Conservation (phyloP, 441 rosid genomes). For the Populus hybrid region DNA sequence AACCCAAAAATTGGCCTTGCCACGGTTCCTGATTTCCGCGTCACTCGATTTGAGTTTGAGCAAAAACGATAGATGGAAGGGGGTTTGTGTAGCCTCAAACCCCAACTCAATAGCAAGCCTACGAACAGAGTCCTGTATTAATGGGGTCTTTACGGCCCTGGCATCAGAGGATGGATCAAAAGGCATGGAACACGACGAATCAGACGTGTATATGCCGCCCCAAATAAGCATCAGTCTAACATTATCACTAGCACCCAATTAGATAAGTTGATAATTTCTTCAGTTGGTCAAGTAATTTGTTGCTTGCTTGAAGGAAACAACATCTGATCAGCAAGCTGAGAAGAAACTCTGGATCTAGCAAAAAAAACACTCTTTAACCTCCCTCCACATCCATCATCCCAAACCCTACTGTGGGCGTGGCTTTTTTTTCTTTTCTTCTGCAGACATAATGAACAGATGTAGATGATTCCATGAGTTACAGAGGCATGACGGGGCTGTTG, state of each 20-base stretch:
- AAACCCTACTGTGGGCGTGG: conserved; percentile 6
- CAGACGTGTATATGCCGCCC: conserved; percentile 73
- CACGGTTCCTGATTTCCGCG: conserved; percentile 55
- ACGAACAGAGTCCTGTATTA: conserved; percentile 39
- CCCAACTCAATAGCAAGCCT: conserved; percentile 54
- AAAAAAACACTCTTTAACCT: conserved; percentile 30
- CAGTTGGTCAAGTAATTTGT: conserved; percentile 26
- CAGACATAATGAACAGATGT: conserved; percentile 24
- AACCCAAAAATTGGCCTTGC: conserved; percentile 56
- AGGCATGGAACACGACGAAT: conserved; percentile 51
- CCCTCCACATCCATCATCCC: conserved; percentile 26
- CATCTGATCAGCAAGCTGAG: conserved; percentile 35
- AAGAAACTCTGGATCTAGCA: conserved; percentile 45
- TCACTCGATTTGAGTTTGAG: conserved; percentile 46
- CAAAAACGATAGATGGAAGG: conserved; percentile 71
- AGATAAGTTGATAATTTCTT: conserved; percentile 46
- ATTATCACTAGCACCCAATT: conserved; percentile 27
- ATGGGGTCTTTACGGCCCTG: conserved; percentile 42
- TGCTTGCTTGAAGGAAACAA: conserved; percentile 31
- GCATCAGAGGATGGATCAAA: conserved; percentile 41
- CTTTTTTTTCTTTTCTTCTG: conserved; percentile 26
- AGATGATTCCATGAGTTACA: conserved; percentile 30
- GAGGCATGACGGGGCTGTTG: conserved; percentile 30
- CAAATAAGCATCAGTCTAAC: conserved; percentile 45
- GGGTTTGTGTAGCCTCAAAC: conserved; percentile 62